Evolutionary conservation across 208 protist species (phyloP).

Genomic region (Leishmania amazonensis): DNA sequence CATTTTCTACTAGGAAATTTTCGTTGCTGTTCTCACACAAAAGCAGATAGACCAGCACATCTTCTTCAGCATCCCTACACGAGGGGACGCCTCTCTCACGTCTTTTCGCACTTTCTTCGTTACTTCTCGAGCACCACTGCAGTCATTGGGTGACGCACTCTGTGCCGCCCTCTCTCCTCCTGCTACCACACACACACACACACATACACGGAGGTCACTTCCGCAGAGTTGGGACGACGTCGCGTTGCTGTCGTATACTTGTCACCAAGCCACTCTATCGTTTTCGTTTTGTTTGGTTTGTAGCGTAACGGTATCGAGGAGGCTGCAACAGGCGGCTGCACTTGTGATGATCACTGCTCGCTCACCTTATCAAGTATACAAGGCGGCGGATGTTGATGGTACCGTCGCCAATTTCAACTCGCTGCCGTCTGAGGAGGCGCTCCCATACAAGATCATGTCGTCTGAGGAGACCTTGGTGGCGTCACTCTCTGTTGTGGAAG

Average conservation of each 20-base stretch:
- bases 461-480: constrained; percentile 64
- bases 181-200: not conserved
- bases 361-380: constrained; percentile 85
- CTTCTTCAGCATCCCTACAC: no score
- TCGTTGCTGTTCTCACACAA: not conserved
- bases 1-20: not conserved
- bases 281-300: not conserved
- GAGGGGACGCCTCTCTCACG: not conserved
- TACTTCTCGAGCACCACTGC: not conserved
- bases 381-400: constrained; percentile 28
- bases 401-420: constrained; percentile 61
- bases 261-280: not conserved
- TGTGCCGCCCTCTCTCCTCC: not conserved
- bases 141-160: no score
- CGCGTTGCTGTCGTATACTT: not conserved
- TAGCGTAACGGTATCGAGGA: not conserved
- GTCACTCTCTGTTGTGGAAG: constrained; percentile 59
- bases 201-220: not conserved
- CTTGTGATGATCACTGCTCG: constrained; percentile 54
- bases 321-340: not conserved
- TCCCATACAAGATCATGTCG: constrained; percentile 76
- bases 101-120: not conserved
- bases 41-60: not conserved
- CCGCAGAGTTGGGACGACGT: not conserved
- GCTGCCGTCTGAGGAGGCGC: constrained; percentile 50